phyloP scores from a whole-genome alignment of 805 yeast species.

The Wickerhamiella qilinensis region DNA sequence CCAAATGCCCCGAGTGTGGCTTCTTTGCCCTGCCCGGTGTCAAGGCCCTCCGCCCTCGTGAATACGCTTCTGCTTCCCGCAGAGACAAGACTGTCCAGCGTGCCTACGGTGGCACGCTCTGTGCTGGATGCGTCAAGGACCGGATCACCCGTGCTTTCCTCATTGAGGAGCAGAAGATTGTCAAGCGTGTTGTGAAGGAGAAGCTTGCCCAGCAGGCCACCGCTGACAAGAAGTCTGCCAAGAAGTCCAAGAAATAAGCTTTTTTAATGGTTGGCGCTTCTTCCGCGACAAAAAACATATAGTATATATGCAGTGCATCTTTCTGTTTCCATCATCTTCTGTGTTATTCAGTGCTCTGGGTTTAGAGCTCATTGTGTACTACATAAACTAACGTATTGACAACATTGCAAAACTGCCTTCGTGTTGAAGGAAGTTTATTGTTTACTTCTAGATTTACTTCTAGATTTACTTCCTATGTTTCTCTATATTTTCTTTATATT shows the following conservation, averaged over 20 bases:
- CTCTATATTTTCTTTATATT: too few species aligned
- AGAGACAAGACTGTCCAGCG: constrained; percentile 97
- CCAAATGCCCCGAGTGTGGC: constrained; percentile 50
- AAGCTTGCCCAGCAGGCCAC: constrained; percentile 62
- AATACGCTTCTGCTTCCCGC: constrained; percentile 88
- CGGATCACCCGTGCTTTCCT: constrained; percentile 99
- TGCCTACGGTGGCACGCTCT: constrained; percentile 99
- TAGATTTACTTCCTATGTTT: too few species aligned
- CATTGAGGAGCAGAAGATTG: constrained; percentile 99
- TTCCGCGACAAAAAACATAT: background rate
- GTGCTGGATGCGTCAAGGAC: constrained; percentile 95
- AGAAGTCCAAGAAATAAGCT: constrained; percentile 18
- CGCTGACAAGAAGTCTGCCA: constrained; percentile 16
- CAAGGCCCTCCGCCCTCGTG: constrained; percentile 94
- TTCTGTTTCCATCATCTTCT: background rate
- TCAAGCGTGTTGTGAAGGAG: constrained; percentile 97
- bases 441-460: too few species aligned
- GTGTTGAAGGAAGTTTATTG: too few species aligned
- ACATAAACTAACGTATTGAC: too few species aligned
- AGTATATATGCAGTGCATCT: background rate
- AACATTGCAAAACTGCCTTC: too few species aligned
- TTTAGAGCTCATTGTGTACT: too few species aligned
- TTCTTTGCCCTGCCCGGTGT: constrained; percentile 66
- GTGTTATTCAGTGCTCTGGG: too few species aligned
- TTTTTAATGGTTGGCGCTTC: background rate